phyloP scores from a whole-genome alignment of 2,329 filamentous ascomycete species.

The Cladobotryum protrusum region DNA sequence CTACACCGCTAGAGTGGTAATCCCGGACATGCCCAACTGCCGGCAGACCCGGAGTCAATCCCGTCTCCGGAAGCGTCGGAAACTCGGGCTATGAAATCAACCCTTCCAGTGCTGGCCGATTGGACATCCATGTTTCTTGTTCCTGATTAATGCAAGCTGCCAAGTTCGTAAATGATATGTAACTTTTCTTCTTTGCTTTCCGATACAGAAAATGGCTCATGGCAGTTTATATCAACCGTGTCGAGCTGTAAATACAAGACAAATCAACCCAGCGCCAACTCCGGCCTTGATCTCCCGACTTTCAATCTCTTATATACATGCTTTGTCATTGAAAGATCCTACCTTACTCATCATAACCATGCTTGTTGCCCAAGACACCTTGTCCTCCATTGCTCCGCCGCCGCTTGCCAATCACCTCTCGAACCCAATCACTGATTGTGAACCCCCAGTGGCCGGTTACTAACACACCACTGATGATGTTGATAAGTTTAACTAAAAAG shows the following conservation, averaged over 20 bases:
- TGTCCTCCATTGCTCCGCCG: conserved; percentile 39
- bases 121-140: neutral
- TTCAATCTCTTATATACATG: neutral
- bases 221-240: neutral
- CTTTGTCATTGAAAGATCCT: no score
- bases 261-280: neutral
- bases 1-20: no score
- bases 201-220: neutral
- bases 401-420: conserved; percentile 47
- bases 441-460: conserved; percentile 94
- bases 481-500: conserved; percentile 77
- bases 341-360: conserved; percentile 23
- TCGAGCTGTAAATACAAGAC: neutral
- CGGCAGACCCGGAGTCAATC: no score
- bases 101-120: no score
- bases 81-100: no score
- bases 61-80: no score
- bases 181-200: no score
- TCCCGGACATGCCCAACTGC: no score
- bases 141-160: neutral
- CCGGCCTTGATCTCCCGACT: neutral
- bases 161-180: no score
- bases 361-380: conserved; percentile 46
- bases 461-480: conserved; percentile 83
- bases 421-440: conserved; percentile 72